These are phyloP conservation scores for Fusarium concolor DNA, from an alignment of 2,329 filamentous ascomycete species.

Conservation along the genomic window DNA sequence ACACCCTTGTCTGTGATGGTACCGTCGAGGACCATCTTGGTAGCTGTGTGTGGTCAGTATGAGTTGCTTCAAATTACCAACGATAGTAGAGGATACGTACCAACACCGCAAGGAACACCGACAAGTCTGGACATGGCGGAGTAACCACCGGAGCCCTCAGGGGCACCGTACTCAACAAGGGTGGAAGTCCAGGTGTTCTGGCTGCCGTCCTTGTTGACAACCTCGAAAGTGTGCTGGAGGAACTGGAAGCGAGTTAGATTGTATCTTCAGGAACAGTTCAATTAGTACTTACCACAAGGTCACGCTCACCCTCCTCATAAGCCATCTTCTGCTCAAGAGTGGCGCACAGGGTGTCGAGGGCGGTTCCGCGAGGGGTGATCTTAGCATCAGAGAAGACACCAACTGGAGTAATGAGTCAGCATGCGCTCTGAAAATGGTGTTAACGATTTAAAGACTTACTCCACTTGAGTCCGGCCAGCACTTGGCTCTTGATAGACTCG, in stretches of 20 bases:
- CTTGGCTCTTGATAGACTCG: conserved; percentile 29
- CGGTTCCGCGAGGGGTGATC: conserved; percentile 70
- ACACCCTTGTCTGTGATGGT: conserved; percentile 79
- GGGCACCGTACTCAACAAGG: conserved; percentile 83
- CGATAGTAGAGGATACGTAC: conserved; percentile 6
- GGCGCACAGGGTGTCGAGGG: conserved; percentile 79
- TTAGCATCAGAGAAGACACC: conserved; percentile 57
- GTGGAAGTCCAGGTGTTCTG: conserved; percentile 84
- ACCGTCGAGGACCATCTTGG: conserved; percentile 81
- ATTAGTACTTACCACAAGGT: conserved; percentile 56
- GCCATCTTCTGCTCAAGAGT: conserved; percentile 71
- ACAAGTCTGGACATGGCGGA: conserved; percentile 87
- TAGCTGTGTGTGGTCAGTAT: conserved; percentile 54
- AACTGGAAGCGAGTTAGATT: conserved; percentile 13
- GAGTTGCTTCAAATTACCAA: neutral
- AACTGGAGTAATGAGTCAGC: conserved; percentile 10
- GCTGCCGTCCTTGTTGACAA: conserved; percentile 70
- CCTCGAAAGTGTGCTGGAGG: conserved; percentile 73
- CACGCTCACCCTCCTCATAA: conserved; percentile 76
- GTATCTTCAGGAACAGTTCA: neutral
- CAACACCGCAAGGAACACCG: conserved; percentile 70
- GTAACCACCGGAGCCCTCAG: conserved; percentile 80
- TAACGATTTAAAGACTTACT: conserved; percentile 1
- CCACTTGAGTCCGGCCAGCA: conserved; percentile 33
- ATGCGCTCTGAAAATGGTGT: neutral